A percentile compares a stretch with the other conserved stretches of the same genome.
phyloP scores from a whole-genome alignment of 2,329 filamentous ascomycete species.

The Phyllosticta ampelicida region DNA sequence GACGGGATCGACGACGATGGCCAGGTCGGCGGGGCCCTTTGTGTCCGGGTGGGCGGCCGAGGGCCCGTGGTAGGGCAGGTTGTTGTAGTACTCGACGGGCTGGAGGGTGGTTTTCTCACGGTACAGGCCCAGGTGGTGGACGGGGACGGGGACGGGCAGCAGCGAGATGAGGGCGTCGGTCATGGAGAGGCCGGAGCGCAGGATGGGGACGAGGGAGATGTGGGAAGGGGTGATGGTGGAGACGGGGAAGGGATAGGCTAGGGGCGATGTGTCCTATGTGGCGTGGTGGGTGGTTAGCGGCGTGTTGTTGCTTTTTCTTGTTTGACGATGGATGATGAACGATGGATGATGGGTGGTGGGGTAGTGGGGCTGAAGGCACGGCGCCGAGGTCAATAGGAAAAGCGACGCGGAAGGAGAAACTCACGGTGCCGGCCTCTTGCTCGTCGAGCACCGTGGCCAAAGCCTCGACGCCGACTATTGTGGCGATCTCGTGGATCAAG shows the following conservation, averaged over 20 bases:
- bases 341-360: background rate
- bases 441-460: slow-evolving; percentile 52
- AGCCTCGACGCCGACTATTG: slow-evolving; percentile 75
- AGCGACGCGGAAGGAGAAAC: slow-evolving; percentile 18
- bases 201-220: slow-evolving; percentile 78
- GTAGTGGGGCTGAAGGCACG: background rate
- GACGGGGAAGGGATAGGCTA: slow-evolving; percentile 65
- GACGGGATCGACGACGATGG: slow-evolving; percentile 81
- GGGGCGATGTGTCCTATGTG: slow-evolving; percentile 71
- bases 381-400: background rate
- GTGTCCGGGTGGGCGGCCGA: slow-evolving; percentile 30
- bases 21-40: slow-evolving; percentile 45
- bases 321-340: background rate
- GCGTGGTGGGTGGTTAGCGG: background rate
- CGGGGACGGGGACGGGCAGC: slow-evolving; percentile 66
- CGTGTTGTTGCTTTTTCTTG: background rate
- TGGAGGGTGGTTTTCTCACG: slow-evolving; percentile 78
- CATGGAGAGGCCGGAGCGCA: slow-evolving; percentile 89
- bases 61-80: slow-evolving; percentile 64
- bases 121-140: slow-evolving; percentile 92
- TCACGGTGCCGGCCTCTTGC: slow-evolving; percentile 53
- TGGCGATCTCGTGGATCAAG: slow-evolving; percentile 75
- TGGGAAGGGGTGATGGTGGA: slow-evolving; percentile 51
- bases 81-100: slow-evolving; percentile 97
- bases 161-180: slow-evolving; percentile 75